phyloP scores from a whole-genome alignment of 2,329 filamentous ascomycete species.

The Ascochyta koolunga region DNA sequence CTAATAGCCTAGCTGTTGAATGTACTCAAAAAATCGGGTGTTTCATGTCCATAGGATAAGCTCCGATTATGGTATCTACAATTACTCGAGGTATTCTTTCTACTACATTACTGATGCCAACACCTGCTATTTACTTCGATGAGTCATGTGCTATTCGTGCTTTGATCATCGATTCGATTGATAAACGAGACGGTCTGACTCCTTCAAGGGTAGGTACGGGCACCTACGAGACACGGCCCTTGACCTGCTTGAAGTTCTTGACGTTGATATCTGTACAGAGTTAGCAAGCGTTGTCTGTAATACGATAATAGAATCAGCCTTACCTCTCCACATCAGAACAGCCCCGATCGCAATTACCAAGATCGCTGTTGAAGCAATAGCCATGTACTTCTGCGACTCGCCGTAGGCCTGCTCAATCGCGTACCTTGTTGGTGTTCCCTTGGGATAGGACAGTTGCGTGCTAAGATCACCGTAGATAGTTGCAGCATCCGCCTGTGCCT shows the following conservation, averaged over 20 bases:
- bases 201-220: neutral
- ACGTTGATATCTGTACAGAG: conserved; percentile 53
- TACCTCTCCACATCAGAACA: conserved; percentile 51
- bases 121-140: too few relatives aligned
- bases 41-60: too few relatives aligned
- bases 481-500: conserved; percentile 41
- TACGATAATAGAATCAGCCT: neutral
- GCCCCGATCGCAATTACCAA: conserved; percentile 39
- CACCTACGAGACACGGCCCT: conserved; percentile 57
- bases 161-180: too few relatives aligned
- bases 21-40: too few relatives aligned
- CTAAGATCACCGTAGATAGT: conserved; percentile 58
- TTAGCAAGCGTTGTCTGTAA: neutral
- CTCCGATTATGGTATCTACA: too few relatives aligned
- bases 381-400: conserved; percentile 40
- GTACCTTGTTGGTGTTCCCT: conserved; percentile 55
- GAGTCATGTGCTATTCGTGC: neutral
- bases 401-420: conserved; percentile 43
- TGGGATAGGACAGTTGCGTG: conserved; percentile 59
- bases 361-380: conserved; percentile 34
- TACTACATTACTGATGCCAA: neutral
- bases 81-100: neutral
- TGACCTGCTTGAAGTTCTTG: conserved; percentile 51
- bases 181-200: neutral
- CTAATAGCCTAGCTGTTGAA: too few relatives aligned